These are phyloP conservation scores for Curvularia sp. DNA, from an alignment of 2,329 filamentous ascomycete genomes.

Conservation along the genomic window DNA sequence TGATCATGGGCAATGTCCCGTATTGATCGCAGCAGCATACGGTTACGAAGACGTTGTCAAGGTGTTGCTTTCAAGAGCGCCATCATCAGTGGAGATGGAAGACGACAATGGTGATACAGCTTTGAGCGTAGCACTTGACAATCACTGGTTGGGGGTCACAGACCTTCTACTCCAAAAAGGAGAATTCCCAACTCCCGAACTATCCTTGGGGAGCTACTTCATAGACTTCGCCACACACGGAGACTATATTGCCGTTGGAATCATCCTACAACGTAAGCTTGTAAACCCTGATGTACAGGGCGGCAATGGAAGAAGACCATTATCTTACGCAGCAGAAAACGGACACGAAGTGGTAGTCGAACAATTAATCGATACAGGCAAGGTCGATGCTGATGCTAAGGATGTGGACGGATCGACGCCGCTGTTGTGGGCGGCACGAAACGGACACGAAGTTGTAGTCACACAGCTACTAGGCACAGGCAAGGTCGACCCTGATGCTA, in stretches of 20 bases:
- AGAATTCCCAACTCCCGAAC: neutral
- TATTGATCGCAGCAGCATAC: neutral
- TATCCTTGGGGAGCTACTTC: neutral
- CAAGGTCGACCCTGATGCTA: neutral
- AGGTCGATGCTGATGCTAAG: neutral
- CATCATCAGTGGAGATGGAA: neutral
- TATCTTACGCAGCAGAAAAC: neutral
- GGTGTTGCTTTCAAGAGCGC: neutral
- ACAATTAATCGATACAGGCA: too few relatives aligned
- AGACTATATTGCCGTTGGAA: neutral
- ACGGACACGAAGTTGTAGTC: neutral
- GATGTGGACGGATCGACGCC: neutral
- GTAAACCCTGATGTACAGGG: neutral
- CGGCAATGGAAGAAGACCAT: neutral
- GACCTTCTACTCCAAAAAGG: neutral
- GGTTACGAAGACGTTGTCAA: neutral
- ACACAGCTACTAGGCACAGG: neutral
- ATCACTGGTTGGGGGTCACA: neutral
- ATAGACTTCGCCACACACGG: accelerated
- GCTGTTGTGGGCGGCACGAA: neutral
- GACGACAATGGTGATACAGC: neutral
- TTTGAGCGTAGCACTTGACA: neutral
- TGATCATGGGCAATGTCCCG: neutral
- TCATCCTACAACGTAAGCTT: neutral
- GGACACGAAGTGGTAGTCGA: too few relatives aligned